Evolutionary conservation across 163 green algal species (phyloP).

Genomic region (Chlorella variabilis): DNA sequence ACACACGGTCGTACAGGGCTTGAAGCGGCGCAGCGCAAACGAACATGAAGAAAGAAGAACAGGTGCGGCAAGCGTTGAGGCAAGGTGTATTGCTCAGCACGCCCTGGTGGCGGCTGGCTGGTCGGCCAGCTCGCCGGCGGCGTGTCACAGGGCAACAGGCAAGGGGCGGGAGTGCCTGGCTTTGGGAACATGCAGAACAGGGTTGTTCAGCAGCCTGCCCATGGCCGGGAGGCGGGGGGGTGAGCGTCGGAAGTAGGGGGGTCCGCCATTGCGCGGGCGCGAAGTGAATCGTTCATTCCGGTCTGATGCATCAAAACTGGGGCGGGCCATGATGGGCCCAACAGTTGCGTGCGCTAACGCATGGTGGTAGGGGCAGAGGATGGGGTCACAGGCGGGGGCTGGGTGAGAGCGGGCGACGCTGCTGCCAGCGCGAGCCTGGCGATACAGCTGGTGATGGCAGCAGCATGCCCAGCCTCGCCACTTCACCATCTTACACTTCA

Average conservation of each 20-base stretch:
- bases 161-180: background rate
- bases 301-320: background rate
- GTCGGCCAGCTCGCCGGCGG: background rate
- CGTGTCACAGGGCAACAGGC: too few species aligned
- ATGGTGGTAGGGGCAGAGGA: too few species aligned
- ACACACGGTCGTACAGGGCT: background rate
- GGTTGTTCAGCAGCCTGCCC: too few species aligned
- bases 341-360: background rate
- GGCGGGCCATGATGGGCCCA: background rate
- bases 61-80: background rate
- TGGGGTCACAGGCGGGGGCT: too few species aligned
- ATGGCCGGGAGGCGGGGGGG: too few species aligned
- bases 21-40: background rate
- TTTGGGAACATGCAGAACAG: too few species aligned
- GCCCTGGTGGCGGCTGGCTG: background rate
- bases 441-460: too few species aligned
- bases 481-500: constrained; percentile 18
- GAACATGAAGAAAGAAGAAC: background rate
- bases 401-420: too few species aligned
- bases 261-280: background rate
- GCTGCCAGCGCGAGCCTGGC: too few species aligned
- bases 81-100: background rate
- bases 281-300: background rate
- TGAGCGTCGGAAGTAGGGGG: too few species aligned
- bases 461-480: too few species aligned